Conservation (phyloP, 306 rosid genomes). For the Dryas alaskensis region DNA sequence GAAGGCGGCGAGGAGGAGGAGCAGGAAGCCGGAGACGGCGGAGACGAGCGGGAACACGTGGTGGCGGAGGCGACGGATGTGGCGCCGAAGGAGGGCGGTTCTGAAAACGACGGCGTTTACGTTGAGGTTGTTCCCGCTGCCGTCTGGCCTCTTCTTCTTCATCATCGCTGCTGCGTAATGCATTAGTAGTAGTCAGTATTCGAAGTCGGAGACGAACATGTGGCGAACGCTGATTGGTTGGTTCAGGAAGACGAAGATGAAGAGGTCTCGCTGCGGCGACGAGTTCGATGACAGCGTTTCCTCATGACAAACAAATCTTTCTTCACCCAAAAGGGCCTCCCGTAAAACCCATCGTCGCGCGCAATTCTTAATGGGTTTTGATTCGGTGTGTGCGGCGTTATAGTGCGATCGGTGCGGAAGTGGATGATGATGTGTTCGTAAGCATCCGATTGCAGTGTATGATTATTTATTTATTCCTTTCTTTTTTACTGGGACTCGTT, state of each 20-base stretch:
- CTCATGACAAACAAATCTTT: not conserved
- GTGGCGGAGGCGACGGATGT: conserved; percentile 31
- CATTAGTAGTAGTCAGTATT: not conserved
- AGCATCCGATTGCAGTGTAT: not conserved
- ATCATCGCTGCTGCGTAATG: conserved; percentile 1
- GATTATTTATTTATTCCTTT: not conserved
- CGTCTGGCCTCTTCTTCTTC: conserved; percentile 37
- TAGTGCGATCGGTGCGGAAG: not conserved
- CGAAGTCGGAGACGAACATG: not conserved
- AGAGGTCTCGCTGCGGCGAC: not conserved
- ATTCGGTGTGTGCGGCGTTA: conserved; percentile 13
- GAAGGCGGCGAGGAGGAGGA: conserved; percentile 47
- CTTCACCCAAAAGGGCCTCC: not conserved
- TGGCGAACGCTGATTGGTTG: not conserved
- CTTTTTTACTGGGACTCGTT: not conserved
- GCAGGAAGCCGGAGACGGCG: conserved; percentile 47
- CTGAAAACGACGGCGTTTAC: conserved; percentile 16
- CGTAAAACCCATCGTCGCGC: conserved; percentile 27
- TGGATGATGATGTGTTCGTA: not conserved
- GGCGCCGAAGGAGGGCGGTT: conserved; percentile 29
- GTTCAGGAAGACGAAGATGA: not conserved
- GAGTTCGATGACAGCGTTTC: conserved; percentile 11
- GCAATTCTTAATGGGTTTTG: not conserved
- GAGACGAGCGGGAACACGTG: conserved; percentile 49
- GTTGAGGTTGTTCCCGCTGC: not conserved